Evolutionary conservation across 352 stramenopile species (phyloP).

Genomic region (Lagenidium giganteum): DNA sequence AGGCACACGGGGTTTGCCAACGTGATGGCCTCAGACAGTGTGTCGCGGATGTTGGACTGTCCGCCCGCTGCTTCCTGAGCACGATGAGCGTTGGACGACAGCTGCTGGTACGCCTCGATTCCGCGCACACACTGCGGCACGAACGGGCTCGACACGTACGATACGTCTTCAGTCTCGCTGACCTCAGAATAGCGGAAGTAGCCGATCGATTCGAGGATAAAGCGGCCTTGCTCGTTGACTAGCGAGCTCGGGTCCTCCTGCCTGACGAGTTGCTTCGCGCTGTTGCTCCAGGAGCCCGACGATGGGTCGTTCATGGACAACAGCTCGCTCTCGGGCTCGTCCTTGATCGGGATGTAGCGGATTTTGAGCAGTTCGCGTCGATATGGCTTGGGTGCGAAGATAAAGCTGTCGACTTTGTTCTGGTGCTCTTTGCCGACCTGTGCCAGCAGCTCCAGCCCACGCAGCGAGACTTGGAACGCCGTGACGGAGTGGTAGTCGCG

Average conservation of each 20-base stretch:
- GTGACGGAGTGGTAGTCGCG: constrained; percentile 63
- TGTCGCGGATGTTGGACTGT: constrained; percentile 86
- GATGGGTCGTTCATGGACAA: too few species aligned
- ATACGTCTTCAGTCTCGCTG: constrained; percentile 95
- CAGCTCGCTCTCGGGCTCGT: constrained; percentile 21
- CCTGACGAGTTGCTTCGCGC: constrained; percentile 29
- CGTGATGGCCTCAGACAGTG: constrained; percentile 92
- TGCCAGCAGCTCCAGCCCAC: constrained; percentile 34
- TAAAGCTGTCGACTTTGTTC: constrained; percentile 44
- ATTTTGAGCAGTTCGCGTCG: constrained; percentile 49
- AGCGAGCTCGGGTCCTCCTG: constrained; percentile 16
- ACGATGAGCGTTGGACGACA: constrained; percentile 90
- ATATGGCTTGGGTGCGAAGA: constrained; percentile 53
- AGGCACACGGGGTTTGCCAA: constrained; percentile 93
- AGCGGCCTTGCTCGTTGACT: constrained; percentile 49
- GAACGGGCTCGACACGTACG: constrained; percentile 93
- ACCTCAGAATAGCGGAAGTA: constrained; percentile 91
- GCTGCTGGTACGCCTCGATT: constrained; percentile 53
- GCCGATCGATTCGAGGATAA: constrained; percentile 68
- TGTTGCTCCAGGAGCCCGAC: too few species aligned
- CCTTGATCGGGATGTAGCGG: constrained; percentile 53
- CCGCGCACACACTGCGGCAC: constrained; percentile 92
- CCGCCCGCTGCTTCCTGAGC: constrained; percentile 80
- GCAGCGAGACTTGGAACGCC: constrained; percentile 48
- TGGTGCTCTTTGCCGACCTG: constrained; percentile 44